Conservation (phyloP, 768 basidiomycete species). For the Amanita thiersii region DNA sequence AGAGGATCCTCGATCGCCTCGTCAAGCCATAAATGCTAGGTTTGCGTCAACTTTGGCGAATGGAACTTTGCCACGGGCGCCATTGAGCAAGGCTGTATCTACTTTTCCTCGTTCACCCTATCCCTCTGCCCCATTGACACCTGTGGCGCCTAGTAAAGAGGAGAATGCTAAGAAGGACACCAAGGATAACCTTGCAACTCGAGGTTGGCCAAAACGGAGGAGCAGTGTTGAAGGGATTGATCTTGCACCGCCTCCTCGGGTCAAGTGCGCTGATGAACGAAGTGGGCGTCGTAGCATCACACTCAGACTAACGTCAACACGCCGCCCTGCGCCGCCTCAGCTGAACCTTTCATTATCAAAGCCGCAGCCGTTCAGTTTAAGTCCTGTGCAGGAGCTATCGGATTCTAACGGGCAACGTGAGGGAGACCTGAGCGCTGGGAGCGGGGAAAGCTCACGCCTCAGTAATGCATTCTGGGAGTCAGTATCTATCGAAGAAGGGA, state of each 20-base stretch:
- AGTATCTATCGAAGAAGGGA: constrained; percentile 25
- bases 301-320: constrained; percentile 2
- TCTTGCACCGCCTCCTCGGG: constrained; percentile 10
- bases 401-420: too few species aligned
- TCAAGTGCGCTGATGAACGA: constrained; percentile 15
- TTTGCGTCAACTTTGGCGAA: constrained; percentile 11
- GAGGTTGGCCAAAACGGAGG: constrained; percentile 1
- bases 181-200: constrained; percentile 11
- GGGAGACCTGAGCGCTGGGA: not conserved
- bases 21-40: constrained; percentile 16
- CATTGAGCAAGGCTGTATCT: constrained; percentile 21
- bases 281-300: constrained; percentile 9
- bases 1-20: constrained; percentile 33
- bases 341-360: not conserved
- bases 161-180: constrained; percentile 12
- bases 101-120: constrained; percentile 35
- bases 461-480: constrained; percentile 40
- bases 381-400: not conserved
- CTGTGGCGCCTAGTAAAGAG: constrained; percentile 9
- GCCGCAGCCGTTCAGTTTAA: not conserved
- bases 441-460: constrained; percentile 14
- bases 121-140: constrained; percentile 24
- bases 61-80: constrained; percentile 11
- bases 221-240: constrained; percentile 3
- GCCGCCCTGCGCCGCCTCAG: constrained; percentile 6